Base-by-base conservation (phyloP, 2,329 filamentous ascomycete genomes). In the Trematosphaeria pertusa region DNA sequence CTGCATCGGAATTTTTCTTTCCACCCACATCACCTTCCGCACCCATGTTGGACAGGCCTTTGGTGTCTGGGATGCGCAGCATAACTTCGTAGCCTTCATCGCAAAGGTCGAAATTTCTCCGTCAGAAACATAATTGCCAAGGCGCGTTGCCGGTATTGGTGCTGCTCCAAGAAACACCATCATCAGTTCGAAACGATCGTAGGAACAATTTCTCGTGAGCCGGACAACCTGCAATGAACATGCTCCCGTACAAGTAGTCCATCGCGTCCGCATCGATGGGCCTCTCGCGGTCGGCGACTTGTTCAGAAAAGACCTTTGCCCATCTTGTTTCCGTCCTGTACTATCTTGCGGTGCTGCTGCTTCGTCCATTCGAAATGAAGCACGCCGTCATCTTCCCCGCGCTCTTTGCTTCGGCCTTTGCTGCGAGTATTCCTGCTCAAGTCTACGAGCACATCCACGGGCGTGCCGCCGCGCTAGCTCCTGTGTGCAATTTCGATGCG, bases 401-500 rank as follows among this genome's bases (percentile, higher is more conserved):
- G 19, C 37, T 62, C 20, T 42, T 53, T n/a, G 37, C 53, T 11
- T 43, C 47, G n/a, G 37, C 41, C 5, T 34, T 55, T 18, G 54
- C 52, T 10, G 50, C 47, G 12, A 43, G 50, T 11, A 53, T 59
- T 26, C 55, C n/a, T n/a, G n/a, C n/a, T n/a, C n/a, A n/a, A n/a
- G n/a, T n/a, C n/a, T n/a, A n/a, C n/a, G n/a, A n/a, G n/a, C n/a
- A n/a, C n/a, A n/a, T n/a, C n/a, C n/a, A n/a, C n/a, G n/a, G n/a
- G n/a, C n/a, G n/a, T n/a, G n/a, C 55, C 12, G 46, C 32, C 21
- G 37, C 58, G 44, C 12, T 40, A 43, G 35, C 58, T 9, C 37
- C 58, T 7, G 47, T 59, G 20, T 62, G 55, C 46, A 52, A 45
- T 4, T 60, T 62, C 43, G 48, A 59, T 5, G 30, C 52, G 4